Evolutionary conservation across 192 early-diverging fungal species (phyloP).

Genomic region (Podochytrium sp.): DNA sequence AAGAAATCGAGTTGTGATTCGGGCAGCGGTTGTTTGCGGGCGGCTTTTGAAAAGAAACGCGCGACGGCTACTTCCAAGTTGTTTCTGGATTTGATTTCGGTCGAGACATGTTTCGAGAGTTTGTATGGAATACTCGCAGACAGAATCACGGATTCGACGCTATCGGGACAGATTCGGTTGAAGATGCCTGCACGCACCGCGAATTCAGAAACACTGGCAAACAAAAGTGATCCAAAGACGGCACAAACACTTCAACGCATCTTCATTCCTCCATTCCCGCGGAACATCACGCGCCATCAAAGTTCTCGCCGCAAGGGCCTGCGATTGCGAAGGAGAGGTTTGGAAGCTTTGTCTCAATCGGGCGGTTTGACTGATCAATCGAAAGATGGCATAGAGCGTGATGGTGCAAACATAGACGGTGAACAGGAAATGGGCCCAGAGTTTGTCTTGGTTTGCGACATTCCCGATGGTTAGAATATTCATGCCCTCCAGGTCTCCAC

Average conservation of each 20-base stretch:
- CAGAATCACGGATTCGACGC: conserved; percentile 34
- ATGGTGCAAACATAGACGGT: conserved; percentile 30
- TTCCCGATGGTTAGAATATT: conserved; percentile 73
- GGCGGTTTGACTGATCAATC: conserved; percentile 64
- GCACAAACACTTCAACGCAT: conserved; percentile 58
- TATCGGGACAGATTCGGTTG: conserved; percentile 36
- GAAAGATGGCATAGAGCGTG: conserved; percentile 53
- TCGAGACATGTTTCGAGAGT: neutral
- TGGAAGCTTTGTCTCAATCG: conserved; percentile 69
- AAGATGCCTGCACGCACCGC: conserved; percentile 17
- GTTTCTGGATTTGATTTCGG: neutral
- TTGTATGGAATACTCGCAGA: neutral
- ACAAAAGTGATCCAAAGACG: no score
- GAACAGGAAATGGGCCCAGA: conserved; percentile 72
- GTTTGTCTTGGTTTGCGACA: conserved; percentile 46
- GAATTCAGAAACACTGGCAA: conserved; percentile 64
- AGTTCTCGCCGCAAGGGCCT: conserved; percentile 58
- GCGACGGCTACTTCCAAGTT: neutral
- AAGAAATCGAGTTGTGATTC: no score
- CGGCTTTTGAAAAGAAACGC: neutral
- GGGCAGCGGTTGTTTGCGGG: neutral
- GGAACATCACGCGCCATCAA: conserved; percentile 77
- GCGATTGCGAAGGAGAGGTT: conserved; percentile 50
- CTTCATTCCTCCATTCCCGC: conserved; percentile 43
- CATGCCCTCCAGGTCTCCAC: conserved; percentile 54